phyloP scores from a whole-genome alignment of 805 yeast genomes.

The Saccharomycopsis sp. region DNA sequence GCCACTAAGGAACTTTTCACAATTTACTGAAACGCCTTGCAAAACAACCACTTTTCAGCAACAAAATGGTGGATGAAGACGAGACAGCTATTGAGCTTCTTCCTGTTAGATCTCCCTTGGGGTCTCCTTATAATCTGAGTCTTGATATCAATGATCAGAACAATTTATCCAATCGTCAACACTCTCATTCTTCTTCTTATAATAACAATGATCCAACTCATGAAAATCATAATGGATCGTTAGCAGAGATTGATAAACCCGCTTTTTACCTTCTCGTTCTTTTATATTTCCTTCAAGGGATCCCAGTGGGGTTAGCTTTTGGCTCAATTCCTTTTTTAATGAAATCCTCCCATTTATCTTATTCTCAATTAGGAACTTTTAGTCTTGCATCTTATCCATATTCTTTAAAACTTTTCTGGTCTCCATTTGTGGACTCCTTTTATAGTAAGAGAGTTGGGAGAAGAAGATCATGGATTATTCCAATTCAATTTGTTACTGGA shows the following conservation, averaged over 20 bases:
- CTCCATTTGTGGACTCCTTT: slow-evolving; percentile 89
- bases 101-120: slow-evolving; percentile 4
- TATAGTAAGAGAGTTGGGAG: slow-evolving; percentile 64
- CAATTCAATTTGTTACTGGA: slow-evolving; percentile 79
- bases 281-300: slow-evolving; percentile 83
- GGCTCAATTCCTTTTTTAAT: slow-evolving; percentile 88
- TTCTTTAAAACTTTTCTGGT: slow-evolving; percentile 85
- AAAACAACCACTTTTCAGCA: no score
- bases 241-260: slow-evolving; percentile 41
- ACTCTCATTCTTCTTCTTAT: not conserved
- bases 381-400: slow-evolving; percentile 92
- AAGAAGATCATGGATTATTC: slow-evolving; percentile 88
- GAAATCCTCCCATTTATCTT: slow-evolving; percentile 65
- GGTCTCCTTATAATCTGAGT: not conserved
- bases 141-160: not conserved
- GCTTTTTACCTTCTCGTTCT: slow-evolving; percentile 66
- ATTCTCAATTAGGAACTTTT: slow-evolving; percentile 84
- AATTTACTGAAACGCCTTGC: no score
- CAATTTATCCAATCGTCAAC: not conserved
- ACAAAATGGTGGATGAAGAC: no score
- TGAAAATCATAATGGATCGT: slow-evolving; percentile 4
- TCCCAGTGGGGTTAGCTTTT: slow-evolving; percentile 92
- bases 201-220: no score
- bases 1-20: no score
- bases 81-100: slow-evolving; percentile 11